phyloP scores from a whole-genome alignment of 441 rosid species.

The Erodium moschatum region DNA sequence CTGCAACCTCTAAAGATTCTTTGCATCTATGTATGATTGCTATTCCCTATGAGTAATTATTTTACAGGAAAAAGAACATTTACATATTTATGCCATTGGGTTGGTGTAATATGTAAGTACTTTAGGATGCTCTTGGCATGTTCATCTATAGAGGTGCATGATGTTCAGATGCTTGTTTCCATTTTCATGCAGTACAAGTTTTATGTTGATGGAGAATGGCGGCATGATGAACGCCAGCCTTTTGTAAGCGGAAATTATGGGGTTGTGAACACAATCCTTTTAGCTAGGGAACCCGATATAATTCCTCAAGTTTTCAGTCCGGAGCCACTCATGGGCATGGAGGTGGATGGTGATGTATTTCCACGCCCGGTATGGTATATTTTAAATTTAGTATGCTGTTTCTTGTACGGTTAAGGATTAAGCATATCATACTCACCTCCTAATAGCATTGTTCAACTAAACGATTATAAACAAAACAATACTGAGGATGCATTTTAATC shows the following conservation, averaged over 20 bases:
- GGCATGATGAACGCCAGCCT: conserved; percentile 56
- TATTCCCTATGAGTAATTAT: neutral
- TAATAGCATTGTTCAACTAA: neutral
- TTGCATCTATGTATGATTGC: neutral
- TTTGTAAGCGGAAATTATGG: conserved; percentile 52
- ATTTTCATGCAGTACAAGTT: conserved; percentile 55
- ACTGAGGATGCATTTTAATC: neutral
- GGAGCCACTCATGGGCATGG: conserved; percentile 46
- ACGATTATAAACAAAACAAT: neutral
- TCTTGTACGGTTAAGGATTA: neutral
- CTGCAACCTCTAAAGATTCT: neutral
- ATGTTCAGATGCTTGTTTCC: conserved; percentile 19
- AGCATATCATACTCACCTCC: neutral
- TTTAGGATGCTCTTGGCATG: neutral
- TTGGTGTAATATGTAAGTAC: neutral
- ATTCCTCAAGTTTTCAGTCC: conserved; percentile 34
- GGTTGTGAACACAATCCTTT: conserved; percentile 50
- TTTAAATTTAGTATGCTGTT: neutral
- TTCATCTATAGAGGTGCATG: neutral
- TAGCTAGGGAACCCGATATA: conserved; percentile 38
- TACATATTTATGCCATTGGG: conserved; percentile 2
- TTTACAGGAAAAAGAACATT: neutral
- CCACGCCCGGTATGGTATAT: conserved; percentile 30
- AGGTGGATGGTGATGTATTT: conserved; percentile 51
- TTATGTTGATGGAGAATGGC: conserved; percentile 59